Base-by-base conservation (phyloP, 2,329 filamentous ascomycete species). In the Apiospora koreana region DNA sequence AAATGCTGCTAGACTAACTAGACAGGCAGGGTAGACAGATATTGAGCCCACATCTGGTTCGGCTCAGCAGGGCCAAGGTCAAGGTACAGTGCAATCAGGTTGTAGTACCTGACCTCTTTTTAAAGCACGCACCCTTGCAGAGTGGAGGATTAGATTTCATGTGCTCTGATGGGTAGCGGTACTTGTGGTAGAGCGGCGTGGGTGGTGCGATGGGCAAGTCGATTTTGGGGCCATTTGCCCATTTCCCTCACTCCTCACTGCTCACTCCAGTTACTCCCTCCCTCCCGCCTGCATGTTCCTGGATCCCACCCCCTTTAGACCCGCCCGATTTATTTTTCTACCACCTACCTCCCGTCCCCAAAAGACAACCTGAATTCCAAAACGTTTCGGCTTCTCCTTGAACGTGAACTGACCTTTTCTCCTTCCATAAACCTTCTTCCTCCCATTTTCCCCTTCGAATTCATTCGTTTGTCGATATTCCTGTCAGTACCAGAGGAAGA, bases 401-500 rank as follows among this genome's bases (percentile, higher is more conserved):
- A 75, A 77, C 74, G 76, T 77, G 73, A 69, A 74, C 72, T 76
- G 78, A 72, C 76, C 72, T 76, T 76, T 70, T 78, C 76, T 75
- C 69, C 71, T 73, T 73, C 73, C 72, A 74, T 67, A 74, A 71
- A 72, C 67, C 69, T 71, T 69, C 72, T 71, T 71, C 74, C 74
- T 72, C 74, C 73, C 71, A 74, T 76, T 76, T 77, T 77, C 75
- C 75, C 72, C 70, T 79, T 80, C 78, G 78, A 75, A 79, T 79
- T 78, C 78, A 79, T 80, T 80, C 79, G 79, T 80, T 80, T 80
- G 77, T 79, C 77, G 74, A 79, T 78, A 79, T 75, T 79, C 76
- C 75, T 71, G 71, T 71, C 68, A 48, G 70, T 76, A 76, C 58
- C 54, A 43, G 74, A 78, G 78, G 78, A 79, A 79, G 75, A 75